phyloP scores from a whole-genome alignment of 1,284 basidiomycete genomes.

The Lentinula novae-zelandiae region DNA sequence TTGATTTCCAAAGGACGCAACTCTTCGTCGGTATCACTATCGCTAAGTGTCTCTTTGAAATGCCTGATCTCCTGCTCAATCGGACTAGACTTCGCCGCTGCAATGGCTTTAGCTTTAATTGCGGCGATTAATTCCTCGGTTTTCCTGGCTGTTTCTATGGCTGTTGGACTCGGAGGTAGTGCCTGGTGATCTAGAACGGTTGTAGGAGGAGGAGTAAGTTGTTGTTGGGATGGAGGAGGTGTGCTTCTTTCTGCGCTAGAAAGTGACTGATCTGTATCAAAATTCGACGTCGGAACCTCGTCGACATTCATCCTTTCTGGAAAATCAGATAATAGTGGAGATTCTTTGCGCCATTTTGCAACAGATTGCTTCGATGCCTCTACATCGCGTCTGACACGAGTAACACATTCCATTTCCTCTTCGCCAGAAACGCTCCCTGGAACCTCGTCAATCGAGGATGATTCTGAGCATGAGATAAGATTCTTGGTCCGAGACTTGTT shows the following conservation, averaged over 20 bases:
- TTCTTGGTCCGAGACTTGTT: constrained; percentile 27
- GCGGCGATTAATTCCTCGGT: constrained; percentile 56
- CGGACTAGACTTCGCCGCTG: constrained; percentile 34
- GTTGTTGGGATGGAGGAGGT: constrained; percentile 12
- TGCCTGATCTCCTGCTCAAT: constrained; percentile 34
- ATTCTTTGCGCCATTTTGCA: constrained; percentile 37
- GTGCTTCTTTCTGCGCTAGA: background rate
- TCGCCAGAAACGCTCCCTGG: constrained; percentile 74
- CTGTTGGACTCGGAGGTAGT: constrained; percentile 1
- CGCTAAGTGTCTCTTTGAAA: constrained; percentile 39
- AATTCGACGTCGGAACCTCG: constrained; percentile 6
- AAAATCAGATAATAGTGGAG: constrained; percentile 13
- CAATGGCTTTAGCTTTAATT: constrained; percentile 54
- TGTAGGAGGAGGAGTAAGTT: constrained; percentile 38
- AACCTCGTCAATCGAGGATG: constrained; percentile 26
- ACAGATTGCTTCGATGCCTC: constrained; percentile 35
- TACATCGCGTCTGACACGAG: constrained; percentile 20
- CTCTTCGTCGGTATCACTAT: constrained; percentile 48
- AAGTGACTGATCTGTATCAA: background rate
- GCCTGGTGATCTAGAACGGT: constrained; percentile 7
- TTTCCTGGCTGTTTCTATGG: constrained; percentile 40
- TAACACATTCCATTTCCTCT: constrained; percentile 38
- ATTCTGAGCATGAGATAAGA: constrained; percentile 29
- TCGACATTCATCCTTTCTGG: constrained; percentile 25
- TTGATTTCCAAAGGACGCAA: constrained; percentile 18